Evolutionary conservation across 2,329 filamentous ascomycete species (phyloP).

Genomic region (Ceratocystis lukuohia): DNA sequence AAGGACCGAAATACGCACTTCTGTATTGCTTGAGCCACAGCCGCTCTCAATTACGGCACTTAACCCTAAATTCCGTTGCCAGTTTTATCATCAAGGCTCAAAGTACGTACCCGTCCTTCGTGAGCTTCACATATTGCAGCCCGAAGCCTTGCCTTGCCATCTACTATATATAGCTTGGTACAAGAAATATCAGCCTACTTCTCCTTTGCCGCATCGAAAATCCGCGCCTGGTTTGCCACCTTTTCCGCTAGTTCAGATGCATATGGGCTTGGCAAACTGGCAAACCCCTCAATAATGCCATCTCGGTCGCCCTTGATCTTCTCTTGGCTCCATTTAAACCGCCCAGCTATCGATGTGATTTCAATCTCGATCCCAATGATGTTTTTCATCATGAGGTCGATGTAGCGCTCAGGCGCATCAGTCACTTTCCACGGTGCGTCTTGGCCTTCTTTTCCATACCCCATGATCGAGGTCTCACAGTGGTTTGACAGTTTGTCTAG

Average conservation of each 20-base stretch:
- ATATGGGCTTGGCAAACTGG: background rate
- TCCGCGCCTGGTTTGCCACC: background rate
- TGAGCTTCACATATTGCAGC: no score
- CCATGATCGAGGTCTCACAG: slow-evolving; percentile 43
- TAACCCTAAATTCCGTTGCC: no score
- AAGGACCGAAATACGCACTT: no score
- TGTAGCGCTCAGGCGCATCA: slow-evolving; percentile 43
- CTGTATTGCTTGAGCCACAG: no score
- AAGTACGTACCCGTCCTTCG: no score
- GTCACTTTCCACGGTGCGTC: slow-evolving; percentile 40
- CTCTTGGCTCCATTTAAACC: slow-evolving; percentile 57
- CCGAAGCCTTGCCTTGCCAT: no score
- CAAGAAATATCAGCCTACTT: background rate
- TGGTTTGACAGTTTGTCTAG: slow-evolving; percentile 39
- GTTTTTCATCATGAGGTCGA: slow-evolving; percentile 43
- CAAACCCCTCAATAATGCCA: slow-evolving; percentile 46
- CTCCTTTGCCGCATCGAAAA: background rate
- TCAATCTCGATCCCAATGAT: slow-evolving; percentile 49
- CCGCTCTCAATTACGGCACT: no score
- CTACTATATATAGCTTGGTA: no score
- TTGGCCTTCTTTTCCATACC: slow-evolving; percentile 30
- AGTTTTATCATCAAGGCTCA: no score
- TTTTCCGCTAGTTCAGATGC: background rate
- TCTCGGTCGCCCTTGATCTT: slow-evolving; percentile 37
- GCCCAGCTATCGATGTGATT: slow-evolving; percentile 42